Evolutionary conservation across 2,329 filamentous ascomycete species (phyloP), one percentile per base, ranked within the genome.

Genomic region (Fusarium stilboides): DNA sequence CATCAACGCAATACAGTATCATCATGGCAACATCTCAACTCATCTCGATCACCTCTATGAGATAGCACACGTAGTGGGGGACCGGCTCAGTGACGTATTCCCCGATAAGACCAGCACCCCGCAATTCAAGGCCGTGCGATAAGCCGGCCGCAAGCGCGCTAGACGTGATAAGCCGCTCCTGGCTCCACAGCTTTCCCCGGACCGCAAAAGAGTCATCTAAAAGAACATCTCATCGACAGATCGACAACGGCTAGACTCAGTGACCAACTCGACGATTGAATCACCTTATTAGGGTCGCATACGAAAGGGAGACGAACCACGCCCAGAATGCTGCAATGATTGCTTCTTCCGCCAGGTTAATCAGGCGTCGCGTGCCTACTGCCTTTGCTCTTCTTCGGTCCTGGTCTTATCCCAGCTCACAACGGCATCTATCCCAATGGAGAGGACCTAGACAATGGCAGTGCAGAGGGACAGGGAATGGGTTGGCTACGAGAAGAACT

Each of bases 271-370:
- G 5, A 45, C 37, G 12, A 26, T 20, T 13, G 3, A 31, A 13
- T 6, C 20, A 10, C n/a, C 17, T 33, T 20, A 22, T 31, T 20
- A 13, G 17, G 22, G 42, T 22, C 15, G 34, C 42, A 44, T 40
- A 44, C 12, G 12, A 28, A 13, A 49, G 6, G 14, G 6, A 40
- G 36, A 31, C 34, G 14, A 33, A 9, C 13, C 33, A 34, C 49
- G 26, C 36, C 52, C 54, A 65, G 36, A 50, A 74, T 74, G 69
- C 70, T 34, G 61, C 58, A 50, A 76, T 76, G 74, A 76, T 66
- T 66, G 37, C 58, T 50, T 55, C 57, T 33, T 63, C 52, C 36
- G 42, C 72, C 44, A 65, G 70, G 68, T 69, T 57, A 65, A 66
- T 73, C 59, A 63, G 70, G 71, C 67, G 42, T 50, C 66, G 60